Conservation (phyloP, 768 basidiomycete genomes). For the Psilocybe sp. region DNA sequence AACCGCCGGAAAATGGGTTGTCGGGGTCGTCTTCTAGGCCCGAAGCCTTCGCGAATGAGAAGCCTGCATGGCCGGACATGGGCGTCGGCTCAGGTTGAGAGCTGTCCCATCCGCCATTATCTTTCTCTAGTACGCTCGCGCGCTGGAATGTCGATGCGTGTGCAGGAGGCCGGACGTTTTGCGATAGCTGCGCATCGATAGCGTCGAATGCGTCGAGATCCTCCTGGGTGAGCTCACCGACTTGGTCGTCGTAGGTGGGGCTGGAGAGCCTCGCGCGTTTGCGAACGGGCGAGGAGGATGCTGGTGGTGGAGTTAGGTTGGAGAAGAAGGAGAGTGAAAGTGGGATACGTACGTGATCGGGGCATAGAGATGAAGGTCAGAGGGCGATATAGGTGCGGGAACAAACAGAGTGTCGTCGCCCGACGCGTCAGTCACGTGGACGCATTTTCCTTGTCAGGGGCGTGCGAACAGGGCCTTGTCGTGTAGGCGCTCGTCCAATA, state of each 20-base stretch:
- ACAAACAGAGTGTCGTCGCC: too few species aligned
- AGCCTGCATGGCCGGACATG: conserved; percentile 3
- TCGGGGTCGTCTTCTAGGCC: conserved; percentile 36
- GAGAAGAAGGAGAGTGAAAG: too few species aligned
- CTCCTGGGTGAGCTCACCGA: conserved; percentile 49
- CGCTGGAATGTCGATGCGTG: too few species aligned
- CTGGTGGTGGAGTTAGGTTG: conserved; percentile 1
- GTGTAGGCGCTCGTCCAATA: too few species aligned
- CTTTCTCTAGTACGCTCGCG: background rate
- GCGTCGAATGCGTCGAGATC: conserved; percentile 55
- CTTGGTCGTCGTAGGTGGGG: conserved; percentile 58
- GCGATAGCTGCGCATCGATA: conserved; percentile 45
- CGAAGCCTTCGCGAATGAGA: conserved; percentile 5
- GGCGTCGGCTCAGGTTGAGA: conserved; percentile 14
- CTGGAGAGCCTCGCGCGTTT: conserved; percentile 67
- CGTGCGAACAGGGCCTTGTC: too few species aligned
- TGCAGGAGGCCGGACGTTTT: conserved; percentile 11
- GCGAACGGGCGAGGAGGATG: conserved; percentile 40
- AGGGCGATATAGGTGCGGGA: too few species aligned
- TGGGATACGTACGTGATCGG: too few species aligned
- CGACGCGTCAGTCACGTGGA: too few species aligned
- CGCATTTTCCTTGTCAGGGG: too few species aligned
- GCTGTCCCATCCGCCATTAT: conserved; percentile 3
- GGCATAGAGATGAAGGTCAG: too few species aligned
- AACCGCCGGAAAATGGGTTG: conserved; percentile 35